Evolutionary conservation across 108 stramenopile species (phyloP), one percentile per base, ranked within the genome.

Genomic region (Nannochloropsis gaditana): DNA sequence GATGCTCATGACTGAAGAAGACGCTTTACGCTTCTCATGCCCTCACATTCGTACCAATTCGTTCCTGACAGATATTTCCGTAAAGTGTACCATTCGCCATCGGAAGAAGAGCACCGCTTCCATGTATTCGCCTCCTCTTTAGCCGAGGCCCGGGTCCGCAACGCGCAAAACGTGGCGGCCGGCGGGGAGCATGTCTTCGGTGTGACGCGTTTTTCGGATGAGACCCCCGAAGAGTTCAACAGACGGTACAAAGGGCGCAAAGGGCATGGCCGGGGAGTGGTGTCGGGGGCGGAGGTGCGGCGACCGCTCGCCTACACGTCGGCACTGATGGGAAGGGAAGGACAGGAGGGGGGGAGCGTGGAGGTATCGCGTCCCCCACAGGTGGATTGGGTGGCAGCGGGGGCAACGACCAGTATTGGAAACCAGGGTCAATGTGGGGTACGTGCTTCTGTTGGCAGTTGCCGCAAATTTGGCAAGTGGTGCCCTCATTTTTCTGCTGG

Each of bases 381-480:
- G 42, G 81, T 82, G 81, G 81, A 82, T 17, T 82, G 81, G 81
- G 43, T 44, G 10, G 81, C 10, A 15, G 43, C 42, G 17, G 47
- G 47, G 10, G 43, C 43, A 15, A 82, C 81, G 43, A 82, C 81
- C 11, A 42, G 43, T 17, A 17, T 82, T 10, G 43, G 11, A 17
- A 44, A 82, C 17, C 81, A 82, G 17, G 81, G 81, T 15, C 43
- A 82, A 15, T 82, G 81, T 17, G 81, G 81, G 43, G 47, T 50
- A 50, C 10, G 47, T 50, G 47, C 47, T 11, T 31, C 31, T 31
- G 31, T 31, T 31, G 31, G 31, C 31, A 31, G 31, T 31, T 31
- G 31, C 31, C 31, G 31, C 31, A 31, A 1, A 31, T 31, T 31
- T 31, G 31, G 31, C 31, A 31, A 31, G 31, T 31, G 31, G 31